A percentile compares a stretch with the other conserved stretches of the same genome.
Conservation (phyloP, 2,329 filamentous ascomycete genomes). For the Teratosphaeria viscida region DNA sequence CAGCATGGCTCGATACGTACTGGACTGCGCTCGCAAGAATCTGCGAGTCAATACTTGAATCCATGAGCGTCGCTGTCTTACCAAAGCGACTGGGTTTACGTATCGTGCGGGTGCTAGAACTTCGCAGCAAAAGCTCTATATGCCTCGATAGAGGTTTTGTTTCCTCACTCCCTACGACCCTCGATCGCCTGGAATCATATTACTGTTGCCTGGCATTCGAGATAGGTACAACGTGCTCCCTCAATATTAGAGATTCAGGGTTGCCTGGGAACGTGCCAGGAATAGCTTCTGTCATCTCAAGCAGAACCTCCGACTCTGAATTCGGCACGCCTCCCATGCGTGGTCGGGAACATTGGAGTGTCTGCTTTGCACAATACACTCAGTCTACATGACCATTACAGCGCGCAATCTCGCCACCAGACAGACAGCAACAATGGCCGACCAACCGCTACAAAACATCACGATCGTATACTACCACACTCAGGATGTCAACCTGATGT, state of each 20-base stretch:
- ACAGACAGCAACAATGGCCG: background rate
- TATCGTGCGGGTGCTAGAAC: background rate
- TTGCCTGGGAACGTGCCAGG: too few relatives aligned
- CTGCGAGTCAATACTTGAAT: background rate
- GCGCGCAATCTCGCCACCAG: background rate
- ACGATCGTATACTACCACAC: background rate
- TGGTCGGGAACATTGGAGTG: background rate
- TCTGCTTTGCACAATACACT: too few relatives aligned
- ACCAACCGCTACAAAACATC: background rate
- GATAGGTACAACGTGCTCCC: background rate
- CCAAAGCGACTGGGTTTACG: background rate
- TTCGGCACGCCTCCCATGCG: background rate
- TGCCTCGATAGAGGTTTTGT: background rate
- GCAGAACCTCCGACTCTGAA: background rate
- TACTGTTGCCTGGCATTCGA: background rate
- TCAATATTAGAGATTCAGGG: background rate
- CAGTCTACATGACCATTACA: too few relatives aligned
- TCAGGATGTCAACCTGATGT: background rate
- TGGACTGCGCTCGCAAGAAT: too few relatives aligned
- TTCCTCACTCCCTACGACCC: background rate
- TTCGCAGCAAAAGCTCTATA: background rate
- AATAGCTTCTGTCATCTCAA: background rate
- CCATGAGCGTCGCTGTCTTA: background rate
- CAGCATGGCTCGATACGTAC: too few relatives aligned
- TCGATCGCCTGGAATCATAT: background rate